These are phyloP conservation scores for Neonectria coccinea DNA, from an alignment of 2,329 filamentous ascomycete genomes.

Conservation along the genomic window DNA sequence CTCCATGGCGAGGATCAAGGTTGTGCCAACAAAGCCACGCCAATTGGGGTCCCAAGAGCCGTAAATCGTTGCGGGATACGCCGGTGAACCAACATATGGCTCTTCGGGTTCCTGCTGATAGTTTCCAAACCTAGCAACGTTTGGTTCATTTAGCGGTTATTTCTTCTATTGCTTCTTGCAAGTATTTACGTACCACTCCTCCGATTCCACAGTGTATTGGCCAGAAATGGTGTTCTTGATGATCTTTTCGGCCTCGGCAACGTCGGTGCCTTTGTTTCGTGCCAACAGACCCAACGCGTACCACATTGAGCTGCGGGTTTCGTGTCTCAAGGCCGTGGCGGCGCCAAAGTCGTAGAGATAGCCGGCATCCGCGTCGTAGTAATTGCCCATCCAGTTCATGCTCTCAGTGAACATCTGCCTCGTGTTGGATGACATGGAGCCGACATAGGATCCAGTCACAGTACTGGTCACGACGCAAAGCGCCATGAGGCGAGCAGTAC, in stretches of 20 bases:
- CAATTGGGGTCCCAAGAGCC: conserved; percentile 73
- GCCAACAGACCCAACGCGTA: conserved; percentile 69
- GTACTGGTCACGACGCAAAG: conserved; percentile 1
- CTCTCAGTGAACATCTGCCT: conserved; percentile 34
- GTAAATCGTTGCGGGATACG: conserved; percentile 65
- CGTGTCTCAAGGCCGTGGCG: conserved; percentile 61
- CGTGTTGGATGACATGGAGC: conserved; percentile 28
- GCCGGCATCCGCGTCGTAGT: conserved; percentile 63
- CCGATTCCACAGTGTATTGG: conserved; percentile 63
- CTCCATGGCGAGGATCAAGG: conserved; percentile 68
- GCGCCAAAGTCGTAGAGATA: conserved; percentile 65
- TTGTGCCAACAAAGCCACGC: conserved; percentile 71
- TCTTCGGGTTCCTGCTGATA: conserved; percentile 69
- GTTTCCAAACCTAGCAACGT: conserved; percentile 47
- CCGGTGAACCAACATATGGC: conserved; percentile 64
- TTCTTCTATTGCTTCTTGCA: too few species aligned
- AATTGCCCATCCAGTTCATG: conserved; percentile 61
- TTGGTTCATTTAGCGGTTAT: too few species aligned
- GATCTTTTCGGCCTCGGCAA: conserved; percentile 63
- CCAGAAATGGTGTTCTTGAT: conserved; percentile 64
- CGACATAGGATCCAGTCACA: conserved; percentile 4
- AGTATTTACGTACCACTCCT: conserved; percentile 63
- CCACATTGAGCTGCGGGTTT: conserved; percentile 69
- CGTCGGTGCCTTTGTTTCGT: conserved; percentile 63
- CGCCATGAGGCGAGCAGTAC: neutral